Base-by-base conservation (phyloP, 2,329 filamentous ascomycete genomes). In the Fusarium gaditjirri region DNA sequence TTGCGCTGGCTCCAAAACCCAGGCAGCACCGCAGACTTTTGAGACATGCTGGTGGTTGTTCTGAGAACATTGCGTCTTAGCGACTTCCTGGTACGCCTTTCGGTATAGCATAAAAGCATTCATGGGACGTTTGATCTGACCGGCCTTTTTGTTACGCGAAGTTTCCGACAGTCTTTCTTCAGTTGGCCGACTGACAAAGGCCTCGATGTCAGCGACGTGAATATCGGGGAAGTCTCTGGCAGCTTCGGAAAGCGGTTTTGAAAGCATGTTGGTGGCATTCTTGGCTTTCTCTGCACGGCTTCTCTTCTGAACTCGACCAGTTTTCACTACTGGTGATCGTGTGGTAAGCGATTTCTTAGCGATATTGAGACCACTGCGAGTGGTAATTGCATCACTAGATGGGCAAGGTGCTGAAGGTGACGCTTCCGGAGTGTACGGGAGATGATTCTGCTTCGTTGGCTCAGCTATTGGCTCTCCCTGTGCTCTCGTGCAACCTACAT, bases 71-170 rank as follows among this genome's bases (percentile, higher is more conserved):
- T 91, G 93, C 56, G 89, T 86, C 81, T 97, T 97, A 65, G 93
- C 94, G 36, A 94, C 88, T 69, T 96, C 93, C 67, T 97, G 93
- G 79, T 94, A 98, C 11, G 94, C 94, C 73, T 96, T 97, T 44
- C 96, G 92, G 81, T 99, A 99, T 55, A 99, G 86, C 92, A 99
- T 97, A 84, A 98, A 99, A 2, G 94, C 95, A 81, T 99, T 99
- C 92, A 98, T 97, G 6, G 96, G 95, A 35, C 96, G 88, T 77
- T 95, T 94, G 74, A 98, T 88, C 79, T 95, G 94, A 31, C 93
- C 93, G 39, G 90, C 84, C 76, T 91, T 94, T 63, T 90, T 88
- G 75, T 89, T 88, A 46, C 90, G 75, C 31, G 76, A 87, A 14
- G 92, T 90, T 80, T 97, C 94, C 60, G 85, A 83, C 53, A 85